These are phyloP conservation scores for Yamadazyma dushanensis DNA, from an alignment of 1,139 yeast species.

Conservation along the genomic window DNA sequence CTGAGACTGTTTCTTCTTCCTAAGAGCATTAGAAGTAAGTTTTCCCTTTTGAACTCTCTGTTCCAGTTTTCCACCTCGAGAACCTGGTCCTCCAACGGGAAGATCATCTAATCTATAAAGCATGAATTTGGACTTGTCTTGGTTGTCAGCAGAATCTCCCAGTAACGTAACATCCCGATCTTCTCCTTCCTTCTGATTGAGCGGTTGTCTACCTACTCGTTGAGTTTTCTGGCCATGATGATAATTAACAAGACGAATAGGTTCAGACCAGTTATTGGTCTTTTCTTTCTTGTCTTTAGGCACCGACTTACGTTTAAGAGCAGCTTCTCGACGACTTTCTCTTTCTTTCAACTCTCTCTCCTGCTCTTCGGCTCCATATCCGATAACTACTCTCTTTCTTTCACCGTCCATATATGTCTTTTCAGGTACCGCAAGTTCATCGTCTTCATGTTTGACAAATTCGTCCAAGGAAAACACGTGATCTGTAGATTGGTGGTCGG, in stretches of 20 bases:
- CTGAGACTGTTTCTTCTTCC: slow-evolving; percentile 24
- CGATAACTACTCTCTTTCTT: no score
- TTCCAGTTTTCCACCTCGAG: slow-evolving; percentile 39
- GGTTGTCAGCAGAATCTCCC: slow-evolving; percentile 30
- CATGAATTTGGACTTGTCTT: slow-evolving; percentile 33
- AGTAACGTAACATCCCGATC: slow-evolving; percentile 21
- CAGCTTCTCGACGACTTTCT: no score
- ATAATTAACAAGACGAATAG: slow-evolving; percentile 31
- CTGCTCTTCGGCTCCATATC: no score
- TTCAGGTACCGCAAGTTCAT: no score
- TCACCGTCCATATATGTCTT: no score
- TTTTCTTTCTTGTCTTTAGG: no score
- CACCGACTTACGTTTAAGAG: no score
- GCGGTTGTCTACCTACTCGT: slow-evolving; percentile 39
- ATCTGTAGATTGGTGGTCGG: slow-evolving; percentile 7
- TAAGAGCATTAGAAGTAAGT: slow-evolving; percentile 23
- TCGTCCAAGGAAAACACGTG: slow-evolving; percentile 50
- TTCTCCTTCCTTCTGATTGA: slow-evolving; percentile 10
- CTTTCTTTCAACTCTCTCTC: no score
- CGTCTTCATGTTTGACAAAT: slow-evolving; percentile 40
- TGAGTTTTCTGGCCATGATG: slow-evolving; percentile 31
- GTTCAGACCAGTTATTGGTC: no score
- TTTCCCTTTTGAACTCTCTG: slow-evolving; percentile 29
- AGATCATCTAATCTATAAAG: slow-evolving; percentile 37
- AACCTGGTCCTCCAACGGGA: slow-evolving; percentile 47